Evolutionary conservation across 2,329 filamentous ascomycete genomes (phyloP).

Genomic region (Hypoxylon sp.): DNA sequence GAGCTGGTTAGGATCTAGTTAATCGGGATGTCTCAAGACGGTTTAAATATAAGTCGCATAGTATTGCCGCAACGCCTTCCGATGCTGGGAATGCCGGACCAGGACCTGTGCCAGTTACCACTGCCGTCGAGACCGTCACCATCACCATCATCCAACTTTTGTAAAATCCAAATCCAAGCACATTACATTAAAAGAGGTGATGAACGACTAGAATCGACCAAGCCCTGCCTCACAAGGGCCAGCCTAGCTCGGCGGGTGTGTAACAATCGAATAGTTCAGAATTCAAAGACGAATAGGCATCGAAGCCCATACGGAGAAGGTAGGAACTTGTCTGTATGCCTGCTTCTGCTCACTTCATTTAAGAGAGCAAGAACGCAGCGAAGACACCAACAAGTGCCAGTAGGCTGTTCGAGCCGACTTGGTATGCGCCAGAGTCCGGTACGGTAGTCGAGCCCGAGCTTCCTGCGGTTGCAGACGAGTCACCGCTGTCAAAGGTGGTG

Average conservation of each 20-base stretch:
- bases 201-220: slow-evolving; percentile 25
- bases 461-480: slow-evolving; percentile 27
- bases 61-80: slow-evolving; percentile 36
- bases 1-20: slow-evolving; percentile 4
- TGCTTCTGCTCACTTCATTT: slow-evolving; percentile 7
- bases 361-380: slow-evolving; percentile 42
- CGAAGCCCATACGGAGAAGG: background rate
- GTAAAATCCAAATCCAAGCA: slow-evolving; percentile 5
- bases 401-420: slow-evolving; percentile 41
- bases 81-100: slow-evolving; percentile 33
- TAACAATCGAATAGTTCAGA: slow-evolving; percentile 26
- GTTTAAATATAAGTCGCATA: slow-evolving; percentile 13
- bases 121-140: slow-evolving; percentile 19
- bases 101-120: slow-evolving; percentile 21
- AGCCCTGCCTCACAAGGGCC: slow-evolving; percentile 38
- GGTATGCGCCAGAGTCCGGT: slow-evolving; percentile 36
- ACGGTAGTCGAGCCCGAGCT: slow-evolving; percentile 21
- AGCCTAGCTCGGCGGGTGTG: slow-evolving; percentile 36
- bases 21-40: slow-evolving; percentile 24
- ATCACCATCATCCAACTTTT: slow-evolving; percentile 20
- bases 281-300: slow-evolving; percentile 7
- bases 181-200: slow-evolving; percentile 33
- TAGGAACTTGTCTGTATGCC: background rate
- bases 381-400: slow-evolving; percentile 43
- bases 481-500: slow-evolving; percentile 39